Evolutionary conservation across 139 green algal genomes (phyloP), one percentile per base, ranked within the genome.

Genomic region (Micromonas commoda): DNA sequence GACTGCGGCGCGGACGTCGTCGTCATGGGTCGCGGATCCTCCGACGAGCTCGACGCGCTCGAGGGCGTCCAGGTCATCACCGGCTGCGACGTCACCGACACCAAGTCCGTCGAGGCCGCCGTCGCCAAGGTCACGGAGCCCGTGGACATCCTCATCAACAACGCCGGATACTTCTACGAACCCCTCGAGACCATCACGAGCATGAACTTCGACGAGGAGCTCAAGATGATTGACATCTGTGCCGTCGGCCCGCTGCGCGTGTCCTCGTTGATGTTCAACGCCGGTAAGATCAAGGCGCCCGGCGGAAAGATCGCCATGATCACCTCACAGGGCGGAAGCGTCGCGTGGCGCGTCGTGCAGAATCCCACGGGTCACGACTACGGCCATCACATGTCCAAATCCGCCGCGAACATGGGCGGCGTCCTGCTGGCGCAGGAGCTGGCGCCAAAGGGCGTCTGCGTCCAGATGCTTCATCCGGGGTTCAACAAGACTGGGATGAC

Each of bases 371-470:
- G 78, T 28, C 5, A 52, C 3, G 66, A 85, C 65, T 85, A 83
- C 73, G 81, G 81, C 37, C 81, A 85, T 69, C 81, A 85, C 73
- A 85, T 85, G 81, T 64, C 37, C 71, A 85, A 85, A 54, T 52
- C 71, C 6, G 81, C 81, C 31, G 77, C 77, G 29, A 85, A 85
- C 73, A 85, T 85, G 81, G 45, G 64, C 13, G 71, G 75, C 3
- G 64, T 68, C 20, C 71, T 85, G 26, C 32, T 85, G 32, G 71
- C 81, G 64, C 34, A 81, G 57, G 81, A 85, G 72, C 66, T 85
- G 13, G 75, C 66, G 64, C 53, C 38, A 21, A 71, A 81, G 45
- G 77, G 77, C 29, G 74, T 85, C 29, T 23, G 35, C 9, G 77
- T 82, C 26, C 65, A 70, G 35, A 80, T 73, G 13, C 35, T 85